These are phyloP conservation scores for Claviceps sp. DNA, from an alignment of 2,329 filamentous ascomycete species.

Conservation along the genomic window DNA sequence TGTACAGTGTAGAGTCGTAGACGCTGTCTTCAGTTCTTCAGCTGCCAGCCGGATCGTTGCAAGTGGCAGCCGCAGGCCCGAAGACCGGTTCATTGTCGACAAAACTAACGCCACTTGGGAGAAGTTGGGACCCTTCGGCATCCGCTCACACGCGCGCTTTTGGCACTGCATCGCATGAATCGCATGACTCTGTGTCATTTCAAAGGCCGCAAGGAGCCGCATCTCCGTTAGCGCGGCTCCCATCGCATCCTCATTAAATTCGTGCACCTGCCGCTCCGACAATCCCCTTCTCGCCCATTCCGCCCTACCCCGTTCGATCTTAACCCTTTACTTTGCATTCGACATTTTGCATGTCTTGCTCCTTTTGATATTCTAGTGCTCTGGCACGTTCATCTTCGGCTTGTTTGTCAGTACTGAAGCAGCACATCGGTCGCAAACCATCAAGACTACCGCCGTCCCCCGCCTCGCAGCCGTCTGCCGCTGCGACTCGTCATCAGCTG, in stretches of 20 bases:
- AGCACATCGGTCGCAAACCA: background rate
- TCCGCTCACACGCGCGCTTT: background rate
- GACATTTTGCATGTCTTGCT: background rate
- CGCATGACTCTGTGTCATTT: background rate
- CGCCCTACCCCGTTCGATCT: background rate
- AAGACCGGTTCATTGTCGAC: too few relatives aligned
- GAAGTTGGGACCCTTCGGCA: background rate
- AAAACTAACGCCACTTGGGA: too few relatives aligned
- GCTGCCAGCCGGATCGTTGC: background rate
- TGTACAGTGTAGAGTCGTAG: too few relatives aligned
- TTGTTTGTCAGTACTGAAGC: background rate
- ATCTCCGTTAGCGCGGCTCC: background rate
- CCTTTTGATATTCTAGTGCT: background rate
- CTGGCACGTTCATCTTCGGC: background rate
- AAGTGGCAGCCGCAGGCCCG: background rate
- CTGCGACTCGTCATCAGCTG: background rate
- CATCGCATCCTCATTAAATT: constrained; percentile 4
- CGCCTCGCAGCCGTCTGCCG: background rate
- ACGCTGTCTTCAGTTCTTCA: too few relatives aligned
- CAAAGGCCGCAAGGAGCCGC: constrained; percentile 2
- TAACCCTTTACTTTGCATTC: background rate
- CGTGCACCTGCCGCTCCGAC: background rate
- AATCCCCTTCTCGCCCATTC: background rate
- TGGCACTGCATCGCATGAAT: background rate
- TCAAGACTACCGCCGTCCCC: background rate